Base-by-base conservation (phyloP, 176 grass and related monocot genomes). In the Oryza rufipogon region DNA sequence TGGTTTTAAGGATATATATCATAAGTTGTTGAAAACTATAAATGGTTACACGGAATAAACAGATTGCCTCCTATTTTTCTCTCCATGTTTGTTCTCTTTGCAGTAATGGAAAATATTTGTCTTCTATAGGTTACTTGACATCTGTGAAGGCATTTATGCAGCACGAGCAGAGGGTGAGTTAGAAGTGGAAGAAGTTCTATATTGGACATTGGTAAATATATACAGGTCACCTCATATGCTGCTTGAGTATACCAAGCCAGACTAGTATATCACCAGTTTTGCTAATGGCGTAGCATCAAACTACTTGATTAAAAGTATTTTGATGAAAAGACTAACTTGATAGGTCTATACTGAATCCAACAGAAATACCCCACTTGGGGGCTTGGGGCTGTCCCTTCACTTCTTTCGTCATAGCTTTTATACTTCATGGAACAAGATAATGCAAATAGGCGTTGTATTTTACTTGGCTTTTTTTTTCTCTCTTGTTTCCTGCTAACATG, bases 131-230 rank as follows among this genome's bases (percentile, higher is more conserved):
- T 81, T 98, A 75, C 89, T 98, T 23, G 96, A 94, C 77, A 98
- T 98, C 44, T 98, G 96, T 30, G 96, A 98, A 88, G 93, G 91
- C 64, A 98, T 95, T 78, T 98, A 98, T 89, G 93, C 96, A 69
- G 96, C 96, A 2, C 81, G 96, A 36, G 96, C 96, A 54, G 92
- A 98, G 80, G 96, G 96, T 64, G 96, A 98, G 64, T 82, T 98
- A 88, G 89, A 92, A 90, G 96, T 98, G 48, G 96, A 98, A 86
- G 96, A 98, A 89, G 96, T 98, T 51, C 77, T 98, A 11, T 98
- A 98, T 72, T 92, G 93, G 96, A 98, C 96, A 45, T 76, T 98
- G 20, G 91, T 98, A 81, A 98, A 93, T 39, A 91, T 98, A 51
- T 98, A 98, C 70, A 92, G 96, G 81, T 98, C 96, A 60, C 93